Base-by-base conservation (phyloP, 1,284 basidiomycete genomes). In the Meira nashicola region DNA sequence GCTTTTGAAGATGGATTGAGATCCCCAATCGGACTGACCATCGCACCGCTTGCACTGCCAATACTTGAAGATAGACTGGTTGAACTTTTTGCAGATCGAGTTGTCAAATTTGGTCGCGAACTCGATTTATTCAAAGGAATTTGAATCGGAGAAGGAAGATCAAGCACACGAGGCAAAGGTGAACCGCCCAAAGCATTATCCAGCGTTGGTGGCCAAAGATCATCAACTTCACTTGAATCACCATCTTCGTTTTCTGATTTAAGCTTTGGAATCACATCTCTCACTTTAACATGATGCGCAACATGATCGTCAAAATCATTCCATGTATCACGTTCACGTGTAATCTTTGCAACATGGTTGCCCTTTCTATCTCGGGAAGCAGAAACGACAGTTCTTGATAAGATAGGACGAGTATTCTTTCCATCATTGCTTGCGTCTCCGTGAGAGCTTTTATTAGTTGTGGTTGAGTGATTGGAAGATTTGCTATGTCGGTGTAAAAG, bases 161-260 rank as follows among this genome's bases (percentile, higher is more conserved):
- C 25, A 25, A 7, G 17, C 17, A 21, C 46, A 12, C 12, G 17
- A 5, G 46, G 17, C 17, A n/a, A 21, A 25, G 25, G 46, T 17
- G 46, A 21, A 3, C 12, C 23, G 25, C 17, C 12, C 46, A 21
- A 17, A 21, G 46, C 25, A 6, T n/a, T 48, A 25, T 23, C 25
- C 10, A 56, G 12, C 10, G 55, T 33, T 10, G 60, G 55, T 14
- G 60, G 52, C 60, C 60, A 62, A 19, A 62, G 57, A 51, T 62
- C 60, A 53, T 49, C 49, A 49, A 57, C 59, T 19, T 60, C 59
- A 17, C 38, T 49, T 11, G 38, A 12, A 12, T 28, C 15, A 11
- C 23, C 25, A 10, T 47, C 21, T 23, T 55, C 41, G 11, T 23
- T 21, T 4, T 11, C 54, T 17, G 40, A 4, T 9, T 25, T 25